Evolutionary conservation across 176 grass and related monocot genomes (phyloP).

Genomic region (Triticum urartu): DNA sequence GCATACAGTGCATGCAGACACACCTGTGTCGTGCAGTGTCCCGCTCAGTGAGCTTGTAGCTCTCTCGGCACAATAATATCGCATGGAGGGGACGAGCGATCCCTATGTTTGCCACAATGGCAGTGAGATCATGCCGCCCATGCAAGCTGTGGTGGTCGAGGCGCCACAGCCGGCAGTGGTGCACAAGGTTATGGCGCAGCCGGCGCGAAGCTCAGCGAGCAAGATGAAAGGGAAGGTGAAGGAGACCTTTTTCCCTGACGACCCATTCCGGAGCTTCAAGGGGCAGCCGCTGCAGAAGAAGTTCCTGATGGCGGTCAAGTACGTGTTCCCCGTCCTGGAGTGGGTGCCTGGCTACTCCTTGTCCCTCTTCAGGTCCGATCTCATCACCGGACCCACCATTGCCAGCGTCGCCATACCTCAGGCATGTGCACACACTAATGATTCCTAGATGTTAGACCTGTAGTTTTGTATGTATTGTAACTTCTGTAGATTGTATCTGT

Average conservation of each 20-base stretch:
- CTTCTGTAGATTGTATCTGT: too few relatives aligned
- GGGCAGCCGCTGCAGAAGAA: conserved; percentile 48
- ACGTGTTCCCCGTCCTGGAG: conserved; percentile 77
- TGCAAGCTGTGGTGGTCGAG: not conserved
- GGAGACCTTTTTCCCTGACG: conserved; percentile 96
- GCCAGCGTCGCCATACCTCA: conserved; percentile 95
- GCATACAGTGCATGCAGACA: not conserved
- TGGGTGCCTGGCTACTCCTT: conserved; percentile 68
- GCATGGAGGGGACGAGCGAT: conserved; percentile 48
- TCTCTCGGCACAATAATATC: not conserved
- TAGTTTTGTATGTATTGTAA: too few relatives aligned
- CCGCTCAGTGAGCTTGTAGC: not conserved
- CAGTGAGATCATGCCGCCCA: not conserved
- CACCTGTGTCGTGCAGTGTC: not conserved
- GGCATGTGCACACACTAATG: conserved; percentile 24
- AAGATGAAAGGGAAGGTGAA: conserved; percentile 84
- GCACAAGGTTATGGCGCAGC: conserved; percentile 66
- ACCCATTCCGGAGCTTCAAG: conserved; percentile 82
- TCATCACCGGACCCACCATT: conserved; percentile 88
- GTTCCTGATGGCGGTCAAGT: conserved; percentile 60
- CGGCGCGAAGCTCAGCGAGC: conserved; percentile 51
- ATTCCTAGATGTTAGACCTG: too few relatives aligned
- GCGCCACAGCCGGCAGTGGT: not conserved
- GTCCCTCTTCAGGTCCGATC: conserved; percentile 90
- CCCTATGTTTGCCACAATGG: conserved; percentile 45